Evolutionary conservation across 108 stramenopile genomes (phyloP).

Genomic region (Ochromonas danica): DNA sequence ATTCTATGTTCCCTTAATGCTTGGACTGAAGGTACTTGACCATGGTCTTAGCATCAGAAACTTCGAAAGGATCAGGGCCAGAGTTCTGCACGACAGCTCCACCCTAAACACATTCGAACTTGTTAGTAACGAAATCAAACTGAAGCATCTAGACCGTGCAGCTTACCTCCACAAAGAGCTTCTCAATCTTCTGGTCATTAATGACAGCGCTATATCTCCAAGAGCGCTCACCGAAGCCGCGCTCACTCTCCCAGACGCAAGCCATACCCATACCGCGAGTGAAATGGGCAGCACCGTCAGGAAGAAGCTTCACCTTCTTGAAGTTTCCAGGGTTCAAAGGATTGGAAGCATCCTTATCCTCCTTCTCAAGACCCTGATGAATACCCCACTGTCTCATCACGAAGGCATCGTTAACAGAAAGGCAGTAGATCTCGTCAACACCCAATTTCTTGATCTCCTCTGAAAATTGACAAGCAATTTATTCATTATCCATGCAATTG

Average conservation of each 20-base stretch:
- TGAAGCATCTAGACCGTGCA: neutral
- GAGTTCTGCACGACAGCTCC: constrained; percentile 40
- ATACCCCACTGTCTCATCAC: constrained; percentile 45
- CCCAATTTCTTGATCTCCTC: constrained; percentile 54
- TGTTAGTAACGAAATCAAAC: neutral
- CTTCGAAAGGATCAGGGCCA: constrained; percentile 61
- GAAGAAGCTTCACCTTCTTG: constrained; percentile 58
- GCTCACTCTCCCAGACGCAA: constrained; percentile 48
- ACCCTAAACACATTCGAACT: neutral
- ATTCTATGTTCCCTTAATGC: too few species aligned
- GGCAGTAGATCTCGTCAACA: constrained; percentile 50
- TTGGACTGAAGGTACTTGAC: constrained; percentile 48
- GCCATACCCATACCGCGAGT: constrained; percentile 66
- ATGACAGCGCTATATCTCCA: constrained; percentile 63
- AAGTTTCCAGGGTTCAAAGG: constrained; percentile 53
- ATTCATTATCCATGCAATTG: neutral
- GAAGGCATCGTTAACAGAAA: constrained; percentile 58
- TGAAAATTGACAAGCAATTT: neutral
- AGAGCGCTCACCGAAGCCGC: constrained; percentile 59
- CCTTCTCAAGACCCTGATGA: constrained; percentile 39
- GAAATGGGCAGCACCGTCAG: constrained; percentile 58
- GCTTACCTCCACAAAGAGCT: constrained; percentile 30
- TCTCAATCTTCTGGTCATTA: constrained; percentile 45
- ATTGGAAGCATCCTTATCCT: constrained; percentile 47
- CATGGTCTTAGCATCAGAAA: constrained; percentile 61